Evolutionary conservation across 805 yeast genomes (phyloP).

Genomic region (Lipomyces sp.): DNA sequence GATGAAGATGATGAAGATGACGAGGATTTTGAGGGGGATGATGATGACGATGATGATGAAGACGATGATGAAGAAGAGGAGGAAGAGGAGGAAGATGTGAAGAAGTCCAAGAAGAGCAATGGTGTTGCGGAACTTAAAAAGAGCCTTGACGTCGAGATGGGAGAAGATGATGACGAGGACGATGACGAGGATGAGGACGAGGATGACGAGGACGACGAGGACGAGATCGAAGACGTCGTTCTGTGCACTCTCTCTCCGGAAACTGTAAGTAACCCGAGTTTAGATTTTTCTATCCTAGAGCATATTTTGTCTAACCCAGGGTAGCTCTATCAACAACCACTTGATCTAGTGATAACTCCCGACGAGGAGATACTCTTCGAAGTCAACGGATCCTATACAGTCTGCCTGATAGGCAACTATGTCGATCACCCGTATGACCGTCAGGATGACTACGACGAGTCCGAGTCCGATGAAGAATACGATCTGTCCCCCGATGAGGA

Average conservation of each 20-base stretch:
- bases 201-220: conserved; percentile 53
- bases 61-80: conserved; percentile 48
- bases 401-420: conserved; percentile 92
- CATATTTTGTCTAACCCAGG: conserved; percentile 3
- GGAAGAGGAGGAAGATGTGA: conserved; percentile 52
- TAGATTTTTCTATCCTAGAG: not conserved
- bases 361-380: conserved; percentile 93
- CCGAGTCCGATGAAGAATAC: conserved; percentile 41
- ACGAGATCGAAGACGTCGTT: conserved; percentile 80
- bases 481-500: conserved; percentile 45
- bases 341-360: conserved; percentile 88
- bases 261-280: conserved; percentile 47
- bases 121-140: conserved; percentile 34
- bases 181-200: conserved; percentile 59
- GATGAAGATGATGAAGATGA: conserved; percentile 45
- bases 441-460: conserved; percentile 44
- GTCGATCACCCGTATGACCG: conserved; percentile 92
- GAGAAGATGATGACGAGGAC: conserved; percentile 48
- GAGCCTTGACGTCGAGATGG: conserved; percentile 42
- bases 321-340: conserved; percentile 69
- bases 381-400: conserved; percentile 93
- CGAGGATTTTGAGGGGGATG: conserved; percentile 44
- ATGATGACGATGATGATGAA: conserved; percentile 45
- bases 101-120: conserved; percentile 51
- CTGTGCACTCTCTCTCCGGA: conserved; percentile 90